Base-by-base conservation (phyloP, 2,329 filamentous ascomycete genomes). In the Colletotrichum sojae region DNA sequence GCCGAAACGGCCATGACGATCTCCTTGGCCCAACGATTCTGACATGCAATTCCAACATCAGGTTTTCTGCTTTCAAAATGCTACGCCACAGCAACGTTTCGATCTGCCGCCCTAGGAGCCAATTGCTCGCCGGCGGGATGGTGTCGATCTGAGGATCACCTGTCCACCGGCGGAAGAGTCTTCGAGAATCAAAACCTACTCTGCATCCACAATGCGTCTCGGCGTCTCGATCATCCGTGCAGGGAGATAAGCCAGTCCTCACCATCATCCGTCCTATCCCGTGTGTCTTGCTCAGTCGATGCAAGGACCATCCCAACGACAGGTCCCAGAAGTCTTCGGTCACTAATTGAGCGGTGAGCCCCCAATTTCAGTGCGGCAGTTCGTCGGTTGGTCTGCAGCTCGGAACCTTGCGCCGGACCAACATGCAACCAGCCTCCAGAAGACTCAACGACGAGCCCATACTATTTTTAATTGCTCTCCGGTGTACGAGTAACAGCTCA, bases 91-190 rank as follows among this genome's bases (percentile, higher is more conserved):
- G 40, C 15, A 12, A 13, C 18, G 20, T 65, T 49, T 54, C 40
- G 27, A 54, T 31, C 54, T 52, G 20, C 20, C 48, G 43, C 20
- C 22, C 22, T 25, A 25, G 22, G 22, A 4, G 48, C 13, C 27
- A 54, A 54, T 22, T 60, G 12, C 6, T 18, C 10, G 27, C 27
- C 15, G n/a, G 51, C 18, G 53, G 36, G 22, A 40, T 36, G 45
- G 53, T 22, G 48, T 65, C 20, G 65, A 68, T 68, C 60, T 27
- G 65, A 22, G 65, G 60, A 65, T 65, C 48, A n/a, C 56, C 20
- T 49, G 36, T 20, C 46, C 25, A 22, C 20, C 27, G 27, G 25
- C 45, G 27, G 20, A 20, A 48, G 8, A 54, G 15, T 25, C 25
- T 36, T 4, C 39, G 43, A 39, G 40, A 48, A 39, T 43, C n/a